A percentile compares a stretch with the other conserved stretches of the same genome.
phyloP scores from a whole-genome alignment of 2,329 filamentous ascomycete species.

The Cladosporium sphaerospermum region DNA sequence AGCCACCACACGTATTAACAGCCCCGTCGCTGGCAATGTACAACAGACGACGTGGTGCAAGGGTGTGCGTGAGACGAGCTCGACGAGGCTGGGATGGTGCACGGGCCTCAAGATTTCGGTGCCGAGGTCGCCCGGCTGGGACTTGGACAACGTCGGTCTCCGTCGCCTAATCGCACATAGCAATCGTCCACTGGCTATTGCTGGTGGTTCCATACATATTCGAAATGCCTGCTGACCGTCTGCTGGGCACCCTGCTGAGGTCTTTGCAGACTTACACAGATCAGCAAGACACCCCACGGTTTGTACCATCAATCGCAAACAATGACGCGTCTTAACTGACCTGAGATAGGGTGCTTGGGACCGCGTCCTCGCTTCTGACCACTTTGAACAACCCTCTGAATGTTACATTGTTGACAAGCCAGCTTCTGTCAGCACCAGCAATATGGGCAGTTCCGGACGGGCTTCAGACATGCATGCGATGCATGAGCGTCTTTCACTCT shows the following conservation, averaged over 20 bases:
- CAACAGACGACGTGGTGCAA: no score
- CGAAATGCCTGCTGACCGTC: conserved; percentile 46
- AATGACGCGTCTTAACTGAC: conserved; percentile 13
- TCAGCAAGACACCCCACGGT: conserved; percentile 56
- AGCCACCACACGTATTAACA: no score
- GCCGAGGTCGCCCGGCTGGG: not conserved
- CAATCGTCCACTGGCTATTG: no score
- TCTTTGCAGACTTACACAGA: conserved; percentile 54
- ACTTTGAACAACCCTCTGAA: conserved; percentile 70
- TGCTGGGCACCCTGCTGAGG: conserved; percentile 61
- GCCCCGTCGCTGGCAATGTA: no score
- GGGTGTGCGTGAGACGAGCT: no score
- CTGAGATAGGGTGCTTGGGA: conserved; percentile 48
- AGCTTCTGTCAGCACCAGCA: conserved; percentile 64
- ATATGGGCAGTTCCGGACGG: conserved; percentile 61
- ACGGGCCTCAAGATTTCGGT: not conserved
- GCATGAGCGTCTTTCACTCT: conserved; percentile 66
- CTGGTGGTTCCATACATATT: not conserved
- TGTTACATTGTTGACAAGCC: conserved; percentile 64
- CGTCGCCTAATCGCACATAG: no score
- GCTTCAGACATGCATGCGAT: conserved; percentile 56
- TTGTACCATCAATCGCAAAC: conserved; percentile 10
- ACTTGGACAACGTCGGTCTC: not conserved
- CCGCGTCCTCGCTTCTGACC: conserved; percentile 61
- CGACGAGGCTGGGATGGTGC: not conserved